Evolutionary conservation across 148 eudicot genomes (phyloP), one percentile per base, ranked within the genome.

Genomic region (Fagopyrum esculentum): DNA sequence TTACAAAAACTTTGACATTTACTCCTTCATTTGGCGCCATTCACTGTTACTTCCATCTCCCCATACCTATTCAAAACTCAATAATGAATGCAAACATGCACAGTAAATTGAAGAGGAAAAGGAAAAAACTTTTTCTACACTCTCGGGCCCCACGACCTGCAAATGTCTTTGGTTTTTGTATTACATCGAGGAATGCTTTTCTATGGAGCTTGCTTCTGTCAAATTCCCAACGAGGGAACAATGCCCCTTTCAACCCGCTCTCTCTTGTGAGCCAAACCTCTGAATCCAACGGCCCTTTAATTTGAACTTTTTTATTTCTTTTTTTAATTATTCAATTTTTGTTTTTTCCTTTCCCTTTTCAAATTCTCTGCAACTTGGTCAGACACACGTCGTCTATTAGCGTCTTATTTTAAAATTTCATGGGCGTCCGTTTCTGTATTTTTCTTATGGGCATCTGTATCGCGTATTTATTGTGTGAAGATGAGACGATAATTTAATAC

Each of bases 91-190:
- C 61, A 56, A 17, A 56, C 19, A 35, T 57, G 35, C 0, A 66
- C 71, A 66, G 71, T 66, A 66, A 66, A 66, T 3, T 17, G 26
- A 56, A 56, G 26, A n/a, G 26, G 8, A 4, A 17, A 56, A 5
- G 55, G 19, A 52, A 51, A 51, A 16, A 51, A 2, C 17, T 52
- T 35, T 35, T 35, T 35, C 57, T 5, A 5, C 57, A 26, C 63
- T 35, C 71, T 66, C 47, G 71, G 71, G 71, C 71, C 71, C 71
- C 71, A 66, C 71, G 15, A 13, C 47, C 71, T 66, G 71, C 71
- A 66, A 43, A 12, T 19, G 71, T 66, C 71, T 66, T 66, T 15
- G 46, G 13, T 66, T 66, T 46, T 40, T 66, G 71, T 66, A 66
- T 66, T 43, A 17, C 40, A 5, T 66, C 71, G 47, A 66, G 46